Percentiles rank a stretch among this genome's conserved stretches.
Evolutionary conservation across 2,329 filamentous ascomycete genomes (phyloP).

Genomic region (Paramyrothecium roridum): DNA sequence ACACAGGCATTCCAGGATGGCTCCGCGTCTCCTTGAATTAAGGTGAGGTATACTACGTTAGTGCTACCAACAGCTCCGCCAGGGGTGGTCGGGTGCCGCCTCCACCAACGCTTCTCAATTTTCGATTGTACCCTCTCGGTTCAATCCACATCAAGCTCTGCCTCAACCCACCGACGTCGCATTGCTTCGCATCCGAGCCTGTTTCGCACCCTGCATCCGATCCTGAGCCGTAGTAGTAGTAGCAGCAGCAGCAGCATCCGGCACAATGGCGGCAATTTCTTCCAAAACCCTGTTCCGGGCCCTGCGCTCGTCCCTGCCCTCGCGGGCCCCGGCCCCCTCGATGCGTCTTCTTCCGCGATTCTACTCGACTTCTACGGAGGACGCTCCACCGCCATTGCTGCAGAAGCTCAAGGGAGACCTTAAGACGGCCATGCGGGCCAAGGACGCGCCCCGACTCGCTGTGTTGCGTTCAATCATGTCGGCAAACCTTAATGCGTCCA

Average conservation of each 20-base stretch:
- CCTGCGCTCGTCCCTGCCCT: slow-evolving; percentile 14
- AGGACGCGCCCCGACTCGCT: slow-evolving; percentile 60
- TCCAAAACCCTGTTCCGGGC: slow-evolving; percentile 17
- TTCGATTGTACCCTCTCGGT: not conserved
- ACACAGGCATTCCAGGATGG: no score
- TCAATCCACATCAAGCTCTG: not conserved
- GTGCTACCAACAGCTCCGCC: no score
- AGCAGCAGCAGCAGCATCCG: not conserved
- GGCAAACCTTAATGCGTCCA: slow-evolving; percentile 71
- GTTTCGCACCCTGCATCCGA: no score
- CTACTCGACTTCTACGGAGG: slow-evolving; percentile 30
- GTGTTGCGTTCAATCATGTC: slow-evolving; percentile 68
- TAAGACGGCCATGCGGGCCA: slow-evolving; percentile 64
- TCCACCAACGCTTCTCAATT: not conserved
- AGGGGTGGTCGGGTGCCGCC: not conserved
- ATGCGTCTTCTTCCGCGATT: slow-evolving; percentile 6
- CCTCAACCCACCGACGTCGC: not conserved
- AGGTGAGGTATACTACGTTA: no score
- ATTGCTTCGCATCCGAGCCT: not conserved
- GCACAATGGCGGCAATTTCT: not conserved
- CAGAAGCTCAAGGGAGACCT: slow-evolving; percentile 57
- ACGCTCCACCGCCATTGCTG: slow-evolving; percentile 43
- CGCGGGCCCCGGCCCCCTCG: slow-evolving; percentile 9
- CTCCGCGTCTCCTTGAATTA: no score
- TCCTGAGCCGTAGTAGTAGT: no score